Evolutionary conservation across 2,329 filamentous ascomycete genomes (phyloP).

Genomic region (Cercospora zeae-maydis): DNA sequence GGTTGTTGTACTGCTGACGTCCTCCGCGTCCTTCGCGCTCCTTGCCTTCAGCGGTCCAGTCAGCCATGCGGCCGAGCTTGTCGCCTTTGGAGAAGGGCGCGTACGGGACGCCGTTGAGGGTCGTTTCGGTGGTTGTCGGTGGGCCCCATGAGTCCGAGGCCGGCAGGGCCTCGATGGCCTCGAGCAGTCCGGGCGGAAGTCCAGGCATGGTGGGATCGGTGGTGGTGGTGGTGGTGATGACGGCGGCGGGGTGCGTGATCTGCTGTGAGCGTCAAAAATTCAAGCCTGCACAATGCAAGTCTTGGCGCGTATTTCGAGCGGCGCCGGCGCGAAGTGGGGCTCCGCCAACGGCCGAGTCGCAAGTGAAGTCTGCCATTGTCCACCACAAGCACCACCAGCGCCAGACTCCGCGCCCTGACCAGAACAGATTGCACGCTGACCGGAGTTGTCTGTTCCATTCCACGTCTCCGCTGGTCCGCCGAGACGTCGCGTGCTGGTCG

Average conservation of each 20-base stretch:
- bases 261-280: not conserved
- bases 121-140: conserved; percentile 75
- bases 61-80: conserved; percentile 97
- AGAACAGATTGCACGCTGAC: not conserved
- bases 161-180: conserved; percentile 48
- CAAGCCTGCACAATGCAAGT: not conserved
- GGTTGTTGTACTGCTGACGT: conserved; percentile 84
- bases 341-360: not conserved
- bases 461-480: not conserved
- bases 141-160: conserved; percentile 69
- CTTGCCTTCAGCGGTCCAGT: conserved; percentile 93
- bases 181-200: conserved; percentile 36
- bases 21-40: conserved; percentile 67
- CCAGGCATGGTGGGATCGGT: conserved; percentile 3
- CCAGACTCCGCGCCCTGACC: not conserved
- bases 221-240: not conserved
- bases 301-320: not conserved
- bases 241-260: not conserved
- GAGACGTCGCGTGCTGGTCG: not conserved
- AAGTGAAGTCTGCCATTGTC: not conserved
- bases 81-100: conserved; percentile 98
- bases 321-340: not conserved
- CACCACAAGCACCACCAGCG: not conserved
- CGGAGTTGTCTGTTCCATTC: not conserved
- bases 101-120: conserved; percentile 90